Evolutionary conservation across 148 eudicot species (phyloP).

Genomic region (Beta vulgaris): DNA sequence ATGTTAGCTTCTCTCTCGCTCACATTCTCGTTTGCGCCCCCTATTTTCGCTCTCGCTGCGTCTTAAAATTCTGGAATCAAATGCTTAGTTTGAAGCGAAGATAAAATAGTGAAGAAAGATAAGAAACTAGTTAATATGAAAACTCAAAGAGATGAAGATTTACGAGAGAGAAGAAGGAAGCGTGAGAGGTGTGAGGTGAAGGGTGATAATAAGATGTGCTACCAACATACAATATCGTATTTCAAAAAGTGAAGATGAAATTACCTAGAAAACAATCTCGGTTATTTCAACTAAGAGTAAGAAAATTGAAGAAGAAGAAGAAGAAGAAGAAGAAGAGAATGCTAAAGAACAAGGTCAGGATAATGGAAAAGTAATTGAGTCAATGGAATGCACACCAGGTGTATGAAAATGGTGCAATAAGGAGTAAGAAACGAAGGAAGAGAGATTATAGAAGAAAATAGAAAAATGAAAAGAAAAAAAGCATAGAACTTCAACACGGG

Average conservation of each 20-base stretch:
- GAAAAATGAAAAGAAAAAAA: too few relatives aligned
- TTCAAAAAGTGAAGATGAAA: background rate
- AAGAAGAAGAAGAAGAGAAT: background rate
- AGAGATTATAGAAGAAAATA: too few relatives aligned
- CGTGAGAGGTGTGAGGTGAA: background rate
- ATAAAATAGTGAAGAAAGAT: background rate
- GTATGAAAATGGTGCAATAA: background rate
- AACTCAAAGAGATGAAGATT: slow-evolving; percentile 5
- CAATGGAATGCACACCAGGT: background rate
- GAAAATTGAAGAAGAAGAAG: background rate
- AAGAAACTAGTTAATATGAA: background rate
- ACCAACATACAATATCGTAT: slow-evolving; percentile 7
- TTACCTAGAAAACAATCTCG: background rate
- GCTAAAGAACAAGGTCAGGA: background rate
- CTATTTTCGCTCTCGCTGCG: too few relatives aligned
- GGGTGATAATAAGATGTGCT: slow-evolving; percentile 14
- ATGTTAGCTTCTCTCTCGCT: too few relatives aligned
- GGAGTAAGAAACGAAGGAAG: too few relatives aligned
- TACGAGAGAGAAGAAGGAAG: background rate
- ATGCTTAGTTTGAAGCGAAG: too few relatives aligned
- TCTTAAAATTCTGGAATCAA: too few relatives aligned
- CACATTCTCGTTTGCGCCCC: too few relatives aligned
- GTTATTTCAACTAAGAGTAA: background rate
- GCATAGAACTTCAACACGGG: too few relatives aligned
- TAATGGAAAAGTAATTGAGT: background rate